Evolutionary conservation across 1,139 yeast genomes (phyloP).

Genomic region (Suhomyces atakaporum): DNA sequence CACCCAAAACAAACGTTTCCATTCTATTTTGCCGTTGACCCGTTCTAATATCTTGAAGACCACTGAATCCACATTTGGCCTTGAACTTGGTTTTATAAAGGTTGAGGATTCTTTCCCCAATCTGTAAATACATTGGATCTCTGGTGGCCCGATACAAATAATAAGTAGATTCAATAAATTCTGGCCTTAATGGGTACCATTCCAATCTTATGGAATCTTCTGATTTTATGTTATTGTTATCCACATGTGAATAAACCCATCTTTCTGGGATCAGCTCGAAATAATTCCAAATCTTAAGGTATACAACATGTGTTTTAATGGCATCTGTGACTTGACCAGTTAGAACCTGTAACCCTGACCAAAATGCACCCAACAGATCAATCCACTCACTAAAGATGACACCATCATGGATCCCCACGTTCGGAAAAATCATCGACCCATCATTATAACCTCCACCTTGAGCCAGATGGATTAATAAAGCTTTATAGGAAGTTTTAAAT

Average conservation of each 20-base stretch:
- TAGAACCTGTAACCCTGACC: conserved; percentile 81
- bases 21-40: conserved; percentile 73
- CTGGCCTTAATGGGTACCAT: conserved; percentile 94
- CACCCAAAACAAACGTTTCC: conserved; percentile 91
- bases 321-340: conserved; percentile 78
- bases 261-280: conserved; percentile 87
- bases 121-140: conserved; percentile 79
- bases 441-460: conserved; percentile 39
- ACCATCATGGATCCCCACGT: conserved; percentile 60
- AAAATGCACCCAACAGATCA: conserved; percentile 84
- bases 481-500: conserved; percentile 59
- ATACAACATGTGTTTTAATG: conserved; percentile 60
- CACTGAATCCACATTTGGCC: conserved; percentile 80
- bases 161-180: conserved; percentile 86
- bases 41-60: conserved; percentile 65
- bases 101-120: conserved; percentile 65
- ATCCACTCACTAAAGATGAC: conserved; percentile 63
- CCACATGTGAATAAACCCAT: conserved; percentile 54
- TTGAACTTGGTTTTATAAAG: conserved; percentile 55
- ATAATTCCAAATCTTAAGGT: conserved; percentile 74
- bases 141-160: conserved; percentile 79
- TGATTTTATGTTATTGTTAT: conserved; percentile 9
- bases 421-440: conserved; percentile 60
- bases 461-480: conserved; percentile 54
- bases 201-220: conserved; percentile 55